These are phyloP conservation scores for Citrus maxima DNA, from an alignment of 345 rosid species.

Conservation along the genomic window DNA sequence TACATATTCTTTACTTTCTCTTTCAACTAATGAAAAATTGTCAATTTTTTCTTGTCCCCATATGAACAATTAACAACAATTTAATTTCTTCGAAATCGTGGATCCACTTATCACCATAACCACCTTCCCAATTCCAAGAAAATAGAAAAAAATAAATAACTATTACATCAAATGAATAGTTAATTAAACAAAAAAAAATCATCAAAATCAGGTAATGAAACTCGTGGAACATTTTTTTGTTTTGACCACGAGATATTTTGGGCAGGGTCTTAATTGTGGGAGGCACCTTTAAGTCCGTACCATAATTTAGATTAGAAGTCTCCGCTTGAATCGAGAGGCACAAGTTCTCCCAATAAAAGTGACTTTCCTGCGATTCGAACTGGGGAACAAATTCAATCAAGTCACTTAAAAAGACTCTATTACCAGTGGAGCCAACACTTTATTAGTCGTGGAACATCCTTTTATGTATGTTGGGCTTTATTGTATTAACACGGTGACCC, in stretches of 20 bases:
- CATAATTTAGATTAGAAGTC: too few relatives aligned
- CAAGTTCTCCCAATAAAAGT: too few relatives aligned
- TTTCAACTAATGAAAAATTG: background rate
- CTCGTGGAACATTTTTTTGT: background rate
- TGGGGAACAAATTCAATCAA: too few relatives aligned
- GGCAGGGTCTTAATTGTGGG: too few relatives aligned
- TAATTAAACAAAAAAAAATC: background rate
- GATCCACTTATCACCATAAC: background rate
- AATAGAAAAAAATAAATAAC: background rate
- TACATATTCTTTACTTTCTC: background rate
- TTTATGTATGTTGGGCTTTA: background rate
- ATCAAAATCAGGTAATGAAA: background rate
- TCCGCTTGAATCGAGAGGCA: too few relatives aligned
- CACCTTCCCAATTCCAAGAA: background rate
- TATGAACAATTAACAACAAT: background rate
- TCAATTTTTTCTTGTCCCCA: background rate
- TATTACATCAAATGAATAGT: too few relatives aligned
- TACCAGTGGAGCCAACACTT: too few relatives aligned
- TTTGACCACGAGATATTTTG: too few relatives aligned
- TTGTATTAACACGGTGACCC: background rate
- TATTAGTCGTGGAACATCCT: background rate
- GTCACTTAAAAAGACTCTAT: too few relatives aligned
- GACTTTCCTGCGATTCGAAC: too few relatives aligned
- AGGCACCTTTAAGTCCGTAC: too few relatives aligned
- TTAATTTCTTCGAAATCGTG: background rate